These are phyloP conservation scores for Salix suchowensis DNA, from an alignment of 345 rosid species.

Conservation along the genomic window DNA sequence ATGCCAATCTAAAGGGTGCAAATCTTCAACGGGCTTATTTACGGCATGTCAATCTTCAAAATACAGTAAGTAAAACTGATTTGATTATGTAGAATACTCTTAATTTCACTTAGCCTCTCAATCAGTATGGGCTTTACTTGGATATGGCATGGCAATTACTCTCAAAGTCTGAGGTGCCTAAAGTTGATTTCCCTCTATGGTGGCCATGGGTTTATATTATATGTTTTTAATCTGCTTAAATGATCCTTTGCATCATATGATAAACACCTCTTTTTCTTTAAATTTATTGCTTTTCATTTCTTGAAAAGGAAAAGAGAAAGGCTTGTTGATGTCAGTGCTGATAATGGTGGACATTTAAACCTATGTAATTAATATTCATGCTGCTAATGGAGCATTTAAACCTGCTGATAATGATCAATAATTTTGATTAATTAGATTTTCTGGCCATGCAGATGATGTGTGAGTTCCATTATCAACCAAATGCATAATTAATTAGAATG, in stretches of 20 bases:
- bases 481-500: background rate
- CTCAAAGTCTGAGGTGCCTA: background rate
- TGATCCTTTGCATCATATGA: background rate
- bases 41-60: conserved; percentile 77
- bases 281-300: background rate
- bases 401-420: background rate
- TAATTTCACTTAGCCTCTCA: background rate
- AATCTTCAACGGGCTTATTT: conserved; percentile 91
- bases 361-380: background rate
- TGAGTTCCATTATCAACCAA: background rate
- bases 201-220: background rate
- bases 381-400: no score
- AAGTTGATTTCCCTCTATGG: background rate
- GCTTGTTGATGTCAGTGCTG: background rate
- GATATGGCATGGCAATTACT: background rate
- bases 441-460: background rate
- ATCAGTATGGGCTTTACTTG: background rate
- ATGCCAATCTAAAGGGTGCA: conserved; percentile 84
- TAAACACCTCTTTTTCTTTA: background rate
- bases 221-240: background rate
- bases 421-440: background rate
- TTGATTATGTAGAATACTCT: background rate
- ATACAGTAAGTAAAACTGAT: conserved; percentile 53
- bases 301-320: background rate
- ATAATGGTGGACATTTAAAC: background rate